These are phyloP conservation scores for Sclerotinia trifoliorum DNA, from an alignment of 2,329 filamentous ascomycete species.

Conservation along the genomic window DNA sequence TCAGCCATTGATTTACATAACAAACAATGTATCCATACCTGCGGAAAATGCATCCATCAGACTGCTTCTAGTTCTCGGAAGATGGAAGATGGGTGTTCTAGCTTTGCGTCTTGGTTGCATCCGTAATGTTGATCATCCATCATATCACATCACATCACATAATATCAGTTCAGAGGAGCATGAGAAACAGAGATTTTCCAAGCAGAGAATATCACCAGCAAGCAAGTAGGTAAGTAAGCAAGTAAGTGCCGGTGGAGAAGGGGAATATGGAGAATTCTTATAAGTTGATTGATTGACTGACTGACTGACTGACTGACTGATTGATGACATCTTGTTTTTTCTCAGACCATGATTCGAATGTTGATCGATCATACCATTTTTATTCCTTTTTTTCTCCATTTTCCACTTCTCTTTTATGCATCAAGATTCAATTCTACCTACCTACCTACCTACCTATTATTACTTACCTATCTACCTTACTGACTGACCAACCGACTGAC, in stretches of 20 bases:
- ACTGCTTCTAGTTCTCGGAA: neutral
- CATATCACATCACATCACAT: too few relatives aligned
- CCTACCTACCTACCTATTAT: too few relatives aligned
- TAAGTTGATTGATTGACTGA: neutral
- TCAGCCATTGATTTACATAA: neutral
- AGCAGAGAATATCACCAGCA: neutral
- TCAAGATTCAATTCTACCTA: too few relatives aligned
- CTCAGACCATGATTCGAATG: slow-evolving; percentile 1
- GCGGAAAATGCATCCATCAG: neutral
- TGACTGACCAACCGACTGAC: neutral
- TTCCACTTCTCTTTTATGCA: neutral
- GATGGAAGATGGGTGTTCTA: neutral
- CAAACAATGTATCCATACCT: neutral
- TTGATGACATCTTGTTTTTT: too few relatives aligned
- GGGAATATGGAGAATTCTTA: neutral
- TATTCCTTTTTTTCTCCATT: too few relatives aligned
- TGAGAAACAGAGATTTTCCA: neutral
- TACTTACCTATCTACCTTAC: too few relatives aligned
- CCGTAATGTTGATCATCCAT: neutral
- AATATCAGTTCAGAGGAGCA: neutral
- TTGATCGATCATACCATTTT: slow-evolving; percentile 2
- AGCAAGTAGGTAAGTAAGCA: too few relatives aligned
- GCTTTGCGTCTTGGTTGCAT: neutral
- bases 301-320: too few relatives aligned
- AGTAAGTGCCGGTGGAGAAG: neutral